phyloP scores from a whole-genome alignment of 768 basidiomycete genomes.

The Lactarius quietus region DNA sequence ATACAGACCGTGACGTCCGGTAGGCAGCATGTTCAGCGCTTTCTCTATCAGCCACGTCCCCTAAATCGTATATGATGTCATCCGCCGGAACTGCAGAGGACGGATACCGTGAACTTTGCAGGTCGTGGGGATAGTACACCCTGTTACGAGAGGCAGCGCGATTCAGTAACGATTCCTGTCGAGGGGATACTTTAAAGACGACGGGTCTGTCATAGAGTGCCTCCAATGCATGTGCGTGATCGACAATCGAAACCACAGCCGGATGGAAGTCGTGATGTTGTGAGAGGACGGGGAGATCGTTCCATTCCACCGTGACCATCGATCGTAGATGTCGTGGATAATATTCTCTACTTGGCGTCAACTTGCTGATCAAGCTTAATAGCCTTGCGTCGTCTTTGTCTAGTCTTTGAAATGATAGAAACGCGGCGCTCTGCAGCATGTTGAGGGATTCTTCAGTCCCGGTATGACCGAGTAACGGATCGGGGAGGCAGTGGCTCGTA shows the following conservation, averaged over 20 bases:
- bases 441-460: constrained; percentile 44
- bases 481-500: constrained; percentile 40
- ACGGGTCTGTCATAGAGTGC: neutral
- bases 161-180: neutral
- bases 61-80: neutral
- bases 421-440: constrained; percentile 38
- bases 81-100: neutral
- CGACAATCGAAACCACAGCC: neutral
- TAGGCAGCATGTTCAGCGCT: neutral
- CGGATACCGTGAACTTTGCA: neutral
- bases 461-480: constrained; percentile 43
- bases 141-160: constrained; percentile 10
- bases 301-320: constrained; percentile 8
- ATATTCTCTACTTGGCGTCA: neutral
- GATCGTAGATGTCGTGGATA: neutral
- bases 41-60: neutral
- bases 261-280: constrained; percentile 10
- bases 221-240: constrained; percentile 7
- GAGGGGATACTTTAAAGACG: neutral
- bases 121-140: constrained; percentile 4
- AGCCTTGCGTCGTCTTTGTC: neutral
- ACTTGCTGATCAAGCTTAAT: neutral
- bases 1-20: constrained; percentile 3
- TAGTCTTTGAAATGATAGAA: constrained; percentile 41
- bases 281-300: constrained; percentile 3